Base-by-base conservation (phyloP, 345 rosid genomes). In the Citrus sinensis region DNA sequence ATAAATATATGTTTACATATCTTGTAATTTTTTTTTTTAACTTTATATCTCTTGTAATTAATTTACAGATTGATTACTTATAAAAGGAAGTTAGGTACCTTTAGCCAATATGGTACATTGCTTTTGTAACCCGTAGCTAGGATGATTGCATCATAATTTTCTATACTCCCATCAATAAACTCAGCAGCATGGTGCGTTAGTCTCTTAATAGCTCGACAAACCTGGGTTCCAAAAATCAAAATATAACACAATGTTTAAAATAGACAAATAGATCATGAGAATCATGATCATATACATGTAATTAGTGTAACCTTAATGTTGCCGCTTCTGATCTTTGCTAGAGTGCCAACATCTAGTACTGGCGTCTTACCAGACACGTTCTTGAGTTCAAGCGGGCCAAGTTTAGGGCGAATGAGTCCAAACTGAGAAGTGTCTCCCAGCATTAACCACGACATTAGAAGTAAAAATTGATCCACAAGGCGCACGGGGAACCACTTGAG, bases 61-160 rank as follows among this genome's bases (percentile, higher is more conserved):
- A 20, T 49, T 39, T 24, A 37, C 56, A 37, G 39, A 30, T 59
- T 27, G 2, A 1, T 10, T 29, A 20, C n/a, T 6, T n/a, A 35
- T 19, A 54, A 56, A 14, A n/a, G 37, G 70, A 70, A 65, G 40
- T 63, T 2, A 39, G 35, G 19, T 75, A 95, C 98, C 95, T 93
- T 95, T 76, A 95, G 79, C 98, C 98, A 95, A 71, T 81, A 79
- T 58, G 91, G 91, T 29, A 94, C 97, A 42, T 90, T 93, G 82
- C 94, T 94, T 85, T 83, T 94, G 83, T 89, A 94, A 10, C 98
- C 98, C 0, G 98, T 93, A 49, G 98, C 98, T 8, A 94, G 90
- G 70, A 94, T 84, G 40, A 94, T 89, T 58, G 91, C 92, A 39
- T 94, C 98, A 22, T 89, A 93, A 37, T 74, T 85, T 77, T 85